phyloP scores from a whole-genome alignment of 345 rosid species.

The Pelargonium nanum region DNA sequence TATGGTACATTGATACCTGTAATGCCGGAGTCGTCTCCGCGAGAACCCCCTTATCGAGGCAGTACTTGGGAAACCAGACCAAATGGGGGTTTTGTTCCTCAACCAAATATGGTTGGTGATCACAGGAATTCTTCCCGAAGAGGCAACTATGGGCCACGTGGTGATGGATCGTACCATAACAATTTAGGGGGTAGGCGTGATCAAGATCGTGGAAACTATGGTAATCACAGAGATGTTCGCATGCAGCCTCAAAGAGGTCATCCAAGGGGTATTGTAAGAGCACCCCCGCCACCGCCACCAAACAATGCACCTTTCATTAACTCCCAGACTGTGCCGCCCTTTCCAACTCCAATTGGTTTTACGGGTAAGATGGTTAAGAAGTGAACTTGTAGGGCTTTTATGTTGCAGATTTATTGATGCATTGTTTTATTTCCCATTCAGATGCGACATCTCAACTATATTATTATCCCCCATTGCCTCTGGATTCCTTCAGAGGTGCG shows the following conservation, averaged over 20 bases:
- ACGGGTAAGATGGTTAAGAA: conserved; percentile 21
- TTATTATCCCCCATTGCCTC: conserved; percentile 17
- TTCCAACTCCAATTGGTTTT: conserved; percentile 27
- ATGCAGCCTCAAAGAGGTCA: conserved; percentile 35
- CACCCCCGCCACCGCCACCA: conserved; percentile 24
- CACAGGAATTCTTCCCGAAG: conserved; percentile 35
- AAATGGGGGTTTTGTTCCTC: conserved; percentile 31
- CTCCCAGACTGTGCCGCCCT: conserved; percentile 26
- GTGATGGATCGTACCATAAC: conserved; percentile 34
- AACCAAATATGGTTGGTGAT: conserved; percentile 23
- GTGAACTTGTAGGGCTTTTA: background rate
- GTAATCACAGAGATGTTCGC: conserved; percentile 36
- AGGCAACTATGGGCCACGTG: conserved; percentile 38
- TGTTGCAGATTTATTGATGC: background rate
- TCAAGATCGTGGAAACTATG: conserved; percentile 38
- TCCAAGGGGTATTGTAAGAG: conserved; percentile 37
- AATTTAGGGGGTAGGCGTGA: conserved; percentile 37
- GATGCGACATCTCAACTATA: conserved; percentile 21
- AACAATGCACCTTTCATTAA: conserved; percentile 23
- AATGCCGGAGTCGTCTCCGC: conserved; percentile 23
- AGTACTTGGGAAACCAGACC: conserved; percentile 37
- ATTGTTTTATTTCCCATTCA: conserved; percentile 10
- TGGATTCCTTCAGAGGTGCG: conserved; percentile 38
- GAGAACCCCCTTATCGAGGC: conserved; percentile 31
- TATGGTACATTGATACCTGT: conserved; percentile 21